A percentile compares a stretch with the other conserved stretches of the same genome.
These are phyloP conservation scores for Penicillium roqueforti DNA, from an alignment of 495 filamentous ascomycete species.

Conservation along the genomic window DNA sequence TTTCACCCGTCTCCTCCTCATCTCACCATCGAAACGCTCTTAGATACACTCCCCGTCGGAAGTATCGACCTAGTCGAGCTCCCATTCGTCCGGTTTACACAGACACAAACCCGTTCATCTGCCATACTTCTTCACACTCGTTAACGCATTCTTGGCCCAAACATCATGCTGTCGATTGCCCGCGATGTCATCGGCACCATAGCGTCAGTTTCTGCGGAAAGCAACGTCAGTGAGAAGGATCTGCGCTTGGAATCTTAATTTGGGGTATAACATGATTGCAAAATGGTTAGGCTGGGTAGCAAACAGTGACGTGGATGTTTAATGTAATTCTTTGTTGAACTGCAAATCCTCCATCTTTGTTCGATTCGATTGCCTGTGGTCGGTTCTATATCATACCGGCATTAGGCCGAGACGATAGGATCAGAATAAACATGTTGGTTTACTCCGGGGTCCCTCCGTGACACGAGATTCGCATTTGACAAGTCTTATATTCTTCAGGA, in stretches of 20 bases:
- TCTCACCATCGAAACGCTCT: not conserved
- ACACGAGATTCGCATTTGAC: no score
- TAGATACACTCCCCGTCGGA: not conserved
- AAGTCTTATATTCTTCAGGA: no score
- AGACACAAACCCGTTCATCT: slow-evolving; percentile 1
- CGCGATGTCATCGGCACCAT: not conserved
- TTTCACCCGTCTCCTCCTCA: not conserved
- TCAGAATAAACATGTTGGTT: no score
- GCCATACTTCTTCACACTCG: not conserved
- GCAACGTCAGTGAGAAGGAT: not conserved
- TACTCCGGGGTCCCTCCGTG: no score
- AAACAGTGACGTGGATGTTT: no score
- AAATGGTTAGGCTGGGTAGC: not conserved
- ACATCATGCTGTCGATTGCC: slow-evolving; percentile 1
- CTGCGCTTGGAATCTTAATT: not conserved
- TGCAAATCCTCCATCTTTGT: not conserved
- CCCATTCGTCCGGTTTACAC: not conserved
- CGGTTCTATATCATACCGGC: no score
- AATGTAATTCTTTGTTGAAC: not conserved
- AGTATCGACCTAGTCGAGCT: not conserved
- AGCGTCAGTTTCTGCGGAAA: not conserved
- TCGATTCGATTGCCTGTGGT: not conserved
- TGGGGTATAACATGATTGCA: not conserved
- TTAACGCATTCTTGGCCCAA: slow-evolving; percentile 3
- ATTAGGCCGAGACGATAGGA: not conserved